A percentile compares a stretch with the other conserved stretches of the same genome.
phyloP scores from a whole-genome alignment of 768 basidiomycete species.

The Lentinula boryana region DNA sequence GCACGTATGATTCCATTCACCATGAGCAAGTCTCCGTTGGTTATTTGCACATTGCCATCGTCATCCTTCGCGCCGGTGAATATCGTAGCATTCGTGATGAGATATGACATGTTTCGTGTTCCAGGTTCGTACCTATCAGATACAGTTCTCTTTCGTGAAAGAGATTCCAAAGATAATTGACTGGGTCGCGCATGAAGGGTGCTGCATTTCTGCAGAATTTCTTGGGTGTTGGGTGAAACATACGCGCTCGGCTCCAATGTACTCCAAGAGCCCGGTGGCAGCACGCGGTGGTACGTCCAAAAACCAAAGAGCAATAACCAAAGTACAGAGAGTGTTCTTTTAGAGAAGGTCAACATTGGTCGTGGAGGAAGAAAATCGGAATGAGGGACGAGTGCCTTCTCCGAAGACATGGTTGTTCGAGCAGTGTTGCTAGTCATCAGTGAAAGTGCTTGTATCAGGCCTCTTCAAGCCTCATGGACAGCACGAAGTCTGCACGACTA shows the following conservation, averaged over 20 bases:
- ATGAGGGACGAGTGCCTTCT: not conserved
- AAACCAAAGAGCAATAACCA: not conserved
- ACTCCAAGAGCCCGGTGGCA: not conserved
- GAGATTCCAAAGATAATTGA: constrained; percentile 25
- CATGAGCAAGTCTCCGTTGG: constrained; percentile 47
- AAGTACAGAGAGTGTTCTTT: not conserved
- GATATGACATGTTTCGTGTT: constrained; percentile 44
- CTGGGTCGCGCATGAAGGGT: constrained; percentile 43
- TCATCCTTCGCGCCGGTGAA: constrained; percentile 56
- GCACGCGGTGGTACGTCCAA: not conserved
- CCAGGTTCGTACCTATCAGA: constrained; percentile 67
- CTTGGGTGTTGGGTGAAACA: constrained; percentile 19
- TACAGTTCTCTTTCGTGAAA: constrained; percentile 26
- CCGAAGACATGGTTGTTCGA: not conserved
- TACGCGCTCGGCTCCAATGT: constrained; percentile 4
- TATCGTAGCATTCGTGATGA: constrained; percentile 68
- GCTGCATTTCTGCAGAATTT: constrained; percentile 43
- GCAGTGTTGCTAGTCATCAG: not conserved
- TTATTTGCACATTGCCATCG: constrained; percentile 41
- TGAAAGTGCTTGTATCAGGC: not conserved
- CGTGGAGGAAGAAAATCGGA: not conserved
- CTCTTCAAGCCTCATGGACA: not conserved
- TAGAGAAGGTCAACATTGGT: not conserved
- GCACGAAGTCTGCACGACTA: not conserved
- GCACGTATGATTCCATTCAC: constrained; percentile 59